Evolutionary conservation across 2,329 filamentous ascomycete genomes (phyloP), one percentile per base, ranked within the genome.

Genomic region (Phoma sp.): DNA sequence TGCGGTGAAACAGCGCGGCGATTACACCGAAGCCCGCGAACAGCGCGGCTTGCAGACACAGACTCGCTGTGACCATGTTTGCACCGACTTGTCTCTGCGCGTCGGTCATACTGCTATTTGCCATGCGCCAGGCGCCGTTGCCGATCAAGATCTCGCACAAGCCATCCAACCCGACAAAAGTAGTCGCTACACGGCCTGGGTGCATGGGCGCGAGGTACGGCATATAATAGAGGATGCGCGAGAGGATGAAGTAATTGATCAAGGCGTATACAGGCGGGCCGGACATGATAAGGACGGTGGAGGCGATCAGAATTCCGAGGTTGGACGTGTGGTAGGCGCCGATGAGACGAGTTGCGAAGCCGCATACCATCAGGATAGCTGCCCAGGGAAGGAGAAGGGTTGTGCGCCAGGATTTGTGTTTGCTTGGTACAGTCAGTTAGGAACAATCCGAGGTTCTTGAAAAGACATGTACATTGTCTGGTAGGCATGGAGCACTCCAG

Each of bases 201-300:
- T 85, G 82, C 31, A 85, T 78, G 0, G 84, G 85, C 0, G 85
- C 79, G 52, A 83, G 78, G 65, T 86, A 84, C 0, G 85, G 85
- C 2, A 85, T 77, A 70, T 88, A 89, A 69, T 83, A 84, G 19
- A 88, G 77, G 12, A 86, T 77, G 4, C 85, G 81, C 2, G 82
- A 82, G 22, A 88, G 80, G 51, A 87, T 80, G 62, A 85, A 81
- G 70, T 88, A 88, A 65, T 88, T 86, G 51, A 83, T 80, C 3
- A 85, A 77, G 47, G 85, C 84, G 36, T 87, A 82, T 4, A 88
- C 75, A 0, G 87, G 86, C 41, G 77, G 80, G 45, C 72, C 72
- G 6, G 68, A 72, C 64, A 78, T 68, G 32, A 77, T 71, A 6
- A 79, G 68, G 0, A 78, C 73, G 15, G 68, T 71, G n/a, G 75